These are phyloP conservation scores for Candida argentea DNA, from an alignment of 805 yeast genomes.

Conservation along the genomic window DNA sequence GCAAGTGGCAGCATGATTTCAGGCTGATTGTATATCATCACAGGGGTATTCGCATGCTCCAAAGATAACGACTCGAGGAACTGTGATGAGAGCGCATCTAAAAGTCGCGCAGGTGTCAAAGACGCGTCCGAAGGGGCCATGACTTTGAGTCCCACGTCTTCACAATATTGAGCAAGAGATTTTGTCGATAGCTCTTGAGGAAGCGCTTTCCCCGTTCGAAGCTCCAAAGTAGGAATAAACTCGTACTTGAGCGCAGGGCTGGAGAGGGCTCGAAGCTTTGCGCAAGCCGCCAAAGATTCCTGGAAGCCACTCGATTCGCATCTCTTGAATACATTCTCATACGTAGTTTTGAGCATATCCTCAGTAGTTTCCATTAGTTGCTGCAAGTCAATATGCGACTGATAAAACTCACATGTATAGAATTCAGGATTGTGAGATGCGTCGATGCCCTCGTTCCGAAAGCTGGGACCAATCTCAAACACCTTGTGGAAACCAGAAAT, in stretches of 20 bases:
- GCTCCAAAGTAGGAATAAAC: constrained; percentile 56
- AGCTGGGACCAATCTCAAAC: constrained; percentile 76
- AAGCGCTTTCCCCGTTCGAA: constrained; percentile 35
- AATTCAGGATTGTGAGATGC: constrained; percentile 92
- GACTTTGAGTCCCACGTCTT: constrained; percentile 22
- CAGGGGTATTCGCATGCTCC: constrained; percentile 35
- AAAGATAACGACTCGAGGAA: constrained; percentile 59
- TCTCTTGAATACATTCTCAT: constrained; percentile 8
- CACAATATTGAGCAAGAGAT: constrained; percentile 31
- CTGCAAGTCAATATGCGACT: constrained; percentile 54
- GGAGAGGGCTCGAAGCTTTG: constrained; percentile 10
- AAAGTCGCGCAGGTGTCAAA: constrained; percentile 45
- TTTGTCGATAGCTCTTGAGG: constrained; percentile 36
- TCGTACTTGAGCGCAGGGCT: constrained; percentile 35
- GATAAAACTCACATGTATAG: constrained; percentile 83
- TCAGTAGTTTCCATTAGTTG: constrained; percentile 62
- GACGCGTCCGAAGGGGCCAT: constrained; percentile 20
- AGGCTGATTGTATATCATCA: constrained; percentile 77
- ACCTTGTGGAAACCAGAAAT: constrained; percentile 81
- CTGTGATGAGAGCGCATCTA: constrained; percentile 52
- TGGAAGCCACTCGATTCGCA: no score
- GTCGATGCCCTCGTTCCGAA: constrained; percentile 91
- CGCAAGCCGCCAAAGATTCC: constrained; percentile 7
- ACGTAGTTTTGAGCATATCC: constrained; percentile 36
- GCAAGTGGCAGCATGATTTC: constrained; percentile 80